A percentile compares a stretch with the other conserved stretches of the same genome.
Conservation (phyloP, 345 rosid species). For the Syzygium aqueum region DNA sequence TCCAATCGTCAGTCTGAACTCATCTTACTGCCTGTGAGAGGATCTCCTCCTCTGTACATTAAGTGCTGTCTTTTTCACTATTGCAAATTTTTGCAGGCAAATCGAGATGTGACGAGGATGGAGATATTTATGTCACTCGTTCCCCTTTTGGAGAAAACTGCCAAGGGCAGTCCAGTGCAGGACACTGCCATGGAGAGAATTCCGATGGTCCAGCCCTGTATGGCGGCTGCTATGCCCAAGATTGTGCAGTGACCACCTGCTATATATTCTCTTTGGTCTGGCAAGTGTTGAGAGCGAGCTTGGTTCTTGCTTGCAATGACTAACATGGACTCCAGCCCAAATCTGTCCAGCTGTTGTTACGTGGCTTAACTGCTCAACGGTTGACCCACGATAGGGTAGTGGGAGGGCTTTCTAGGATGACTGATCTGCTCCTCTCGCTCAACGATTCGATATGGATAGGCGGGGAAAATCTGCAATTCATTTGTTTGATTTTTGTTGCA, state of each 20-base stretch:
- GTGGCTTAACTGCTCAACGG: neutral
- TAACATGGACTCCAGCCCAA: slow-evolving; percentile 31
- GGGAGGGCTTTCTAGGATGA: neutral
- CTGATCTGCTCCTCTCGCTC: neutral
- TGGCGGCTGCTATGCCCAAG: slow-evolving; percentile 38
- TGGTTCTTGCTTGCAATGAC: slow-evolving; percentile 41
- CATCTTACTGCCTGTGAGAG: neutral
- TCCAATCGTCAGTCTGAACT: neutral
- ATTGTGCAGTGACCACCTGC: slow-evolving; percentile 28
- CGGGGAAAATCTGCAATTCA: neutral
- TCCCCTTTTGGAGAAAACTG: slow-evolving; percentile 69
- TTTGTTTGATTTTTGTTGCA: neutral
- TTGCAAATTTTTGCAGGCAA: slow-evolving; percentile 46
- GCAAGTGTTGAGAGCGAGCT: slow-evolving; percentile 51
- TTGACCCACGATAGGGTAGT: neutral
- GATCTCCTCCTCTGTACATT: neutral
- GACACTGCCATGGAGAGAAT: slow-evolving; percentile 40
- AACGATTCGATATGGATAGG: neutral
- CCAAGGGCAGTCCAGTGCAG: slow-evolving; percentile 32
- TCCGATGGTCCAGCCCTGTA: slow-evolving; percentile 31
- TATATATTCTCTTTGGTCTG: slow-evolving; percentile 1
- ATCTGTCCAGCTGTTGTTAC: slow-evolving; percentile 1
- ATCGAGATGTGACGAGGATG: slow-evolving; percentile 84
- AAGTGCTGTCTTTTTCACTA: neutral
- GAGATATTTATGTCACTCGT: slow-evolving; percentile 87